phyloP scores from a whole-genome alignment of 1,139 yeast genomes.

The Blastobotrys malaysiensis region DNA sequence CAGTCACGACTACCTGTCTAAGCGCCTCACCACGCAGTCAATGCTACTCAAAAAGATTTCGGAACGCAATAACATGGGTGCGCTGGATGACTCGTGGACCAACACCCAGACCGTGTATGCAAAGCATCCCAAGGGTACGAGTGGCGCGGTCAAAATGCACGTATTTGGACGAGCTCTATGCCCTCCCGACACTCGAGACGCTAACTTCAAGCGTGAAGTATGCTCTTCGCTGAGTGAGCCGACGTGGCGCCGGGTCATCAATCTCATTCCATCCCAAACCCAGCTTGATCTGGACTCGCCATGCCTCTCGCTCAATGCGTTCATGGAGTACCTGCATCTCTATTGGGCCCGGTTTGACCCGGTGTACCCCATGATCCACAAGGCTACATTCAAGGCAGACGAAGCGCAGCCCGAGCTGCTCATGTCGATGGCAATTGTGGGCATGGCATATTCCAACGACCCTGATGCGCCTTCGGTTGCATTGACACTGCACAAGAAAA shows the following conservation, averaged over 20 bases:
- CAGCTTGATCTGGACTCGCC: neutral
- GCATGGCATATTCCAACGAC: constrained; percentile 32
- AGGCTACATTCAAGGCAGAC: constrained; percentile 32
- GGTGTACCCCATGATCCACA: constrained; percentile 35
- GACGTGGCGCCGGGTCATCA: neutral
- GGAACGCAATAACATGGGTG: neutral
- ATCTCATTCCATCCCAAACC: neutral
- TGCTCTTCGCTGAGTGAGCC: neutral
- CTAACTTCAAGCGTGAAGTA: neutral
- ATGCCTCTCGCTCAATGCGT: constrained; percentile 13
- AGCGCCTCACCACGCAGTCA: neutral
- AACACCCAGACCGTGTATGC: constrained; percentile 12
- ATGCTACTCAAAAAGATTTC: constrained; percentile 1
- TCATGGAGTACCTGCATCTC: constrained; percentile 22
- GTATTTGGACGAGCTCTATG: constrained; percentile 13
- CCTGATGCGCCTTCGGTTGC: constrained; percentile 25
- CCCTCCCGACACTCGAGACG: neutral
- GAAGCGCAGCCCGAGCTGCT: constrained; percentile 27
- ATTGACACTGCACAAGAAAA: constrained; percentile 22
- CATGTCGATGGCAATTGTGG: constrained; percentile 33
- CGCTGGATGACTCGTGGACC: neutral
- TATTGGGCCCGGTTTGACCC: constrained; percentile 35
- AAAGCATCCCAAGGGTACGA: constrained; percentile 8
- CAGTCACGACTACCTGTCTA: neutral
- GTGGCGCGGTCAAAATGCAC: constrained; percentile 12